Evolutionary conservation across 2,329 filamentous ascomycete genomes (phyloP), one percentile per base, ranked within the genome.

Genomic region (Coniochaeta sp.): DNA sequence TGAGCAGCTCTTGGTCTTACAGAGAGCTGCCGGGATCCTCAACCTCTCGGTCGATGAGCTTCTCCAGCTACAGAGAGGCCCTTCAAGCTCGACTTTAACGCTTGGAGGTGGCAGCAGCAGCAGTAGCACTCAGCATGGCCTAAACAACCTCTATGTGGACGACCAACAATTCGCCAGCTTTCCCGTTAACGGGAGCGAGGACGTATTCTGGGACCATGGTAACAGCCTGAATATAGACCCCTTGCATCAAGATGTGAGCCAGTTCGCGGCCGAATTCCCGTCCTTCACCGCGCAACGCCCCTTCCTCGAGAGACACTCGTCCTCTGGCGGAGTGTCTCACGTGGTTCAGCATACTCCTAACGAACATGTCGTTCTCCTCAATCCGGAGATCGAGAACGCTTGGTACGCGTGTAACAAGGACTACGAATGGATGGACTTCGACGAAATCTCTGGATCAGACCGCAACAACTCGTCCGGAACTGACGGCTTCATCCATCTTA

Each of bases 21-120:
- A 65, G 58, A 62, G 64, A 1, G 66, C 65, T 19, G 66, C 66
- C 2, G 66, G 66, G 7, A 63, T 67, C 12, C 50, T 67, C 34
- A 64, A 65, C 32, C 59, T 67, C 38, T 65, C 64, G 3, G 65
- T 67, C 17, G 66, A 67, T 55, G 66, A 67, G 60, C 58, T 67
- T 47, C 63, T 67, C 34, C 62, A 65, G 44, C 16, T 52, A 17
- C 65, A 65, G 47, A 61, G 64, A 28, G 58, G 62, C 2, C 44
- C 38, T 24, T 28, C 57, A 17, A 17, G 10, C 47, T 52, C 47
- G 22, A 52, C 32, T 38, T 52, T 30, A 28, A 57, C 24, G 26
- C 30, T 36, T 14, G 34, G 54, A 38, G 26, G 47, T 17, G 38
- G 38, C 54, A 22, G 3, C 30, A 26, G 6, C 17, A 30, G 30